phyloP scores from a whole-genome alignment of 75 land plant species.

The Chamaecyparis obtusa region DNA sequence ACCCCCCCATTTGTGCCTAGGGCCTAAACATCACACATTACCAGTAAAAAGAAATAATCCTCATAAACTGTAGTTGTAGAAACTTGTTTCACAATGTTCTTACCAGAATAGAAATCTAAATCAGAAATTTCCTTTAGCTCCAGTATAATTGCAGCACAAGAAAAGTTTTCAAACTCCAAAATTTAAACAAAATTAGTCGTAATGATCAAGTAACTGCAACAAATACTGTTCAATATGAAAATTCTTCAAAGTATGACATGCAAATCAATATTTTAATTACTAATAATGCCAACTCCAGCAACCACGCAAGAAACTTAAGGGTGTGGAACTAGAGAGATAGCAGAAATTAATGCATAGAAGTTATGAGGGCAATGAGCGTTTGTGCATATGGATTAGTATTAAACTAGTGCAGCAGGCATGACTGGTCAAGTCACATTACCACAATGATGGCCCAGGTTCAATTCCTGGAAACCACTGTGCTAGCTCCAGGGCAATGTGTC shows the following conservation, averaged over 20 bases:
- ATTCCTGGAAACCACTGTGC: too few relatives aligned
- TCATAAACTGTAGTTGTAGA: not conserved
- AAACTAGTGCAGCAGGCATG: not conserved
- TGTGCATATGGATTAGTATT: not conserved
- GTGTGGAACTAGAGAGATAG: not conserved
- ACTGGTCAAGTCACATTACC: too few relatives aligned
- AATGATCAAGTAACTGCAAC: not conserved
- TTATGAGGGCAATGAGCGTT: not conserved
- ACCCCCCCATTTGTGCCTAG: too few relatives aligned
- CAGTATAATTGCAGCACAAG: not conserved
- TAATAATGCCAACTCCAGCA: not conserved
- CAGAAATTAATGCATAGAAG: not conserved
- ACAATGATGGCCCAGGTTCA: too few relatives aligned
- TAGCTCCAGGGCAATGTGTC: too few relatives aligned
- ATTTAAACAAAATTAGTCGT: not conserved
- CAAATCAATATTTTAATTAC: not conserved
- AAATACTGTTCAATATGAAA: not conserved
- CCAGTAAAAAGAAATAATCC: not conserved
- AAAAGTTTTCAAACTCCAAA: not conserved
- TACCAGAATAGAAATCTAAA: not conserved
- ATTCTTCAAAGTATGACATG: not conserved
- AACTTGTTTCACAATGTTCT: not conserved
- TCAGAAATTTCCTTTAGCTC: not conserved
- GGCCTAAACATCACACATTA: too few relatives aligned
- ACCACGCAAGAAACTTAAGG: not conserved